A percentile compares a stretch with the other conserved stretches of the same genome.
Conservation (phyloP, 139 green algal genomes). For the Medakamo hakoo region DNA sequence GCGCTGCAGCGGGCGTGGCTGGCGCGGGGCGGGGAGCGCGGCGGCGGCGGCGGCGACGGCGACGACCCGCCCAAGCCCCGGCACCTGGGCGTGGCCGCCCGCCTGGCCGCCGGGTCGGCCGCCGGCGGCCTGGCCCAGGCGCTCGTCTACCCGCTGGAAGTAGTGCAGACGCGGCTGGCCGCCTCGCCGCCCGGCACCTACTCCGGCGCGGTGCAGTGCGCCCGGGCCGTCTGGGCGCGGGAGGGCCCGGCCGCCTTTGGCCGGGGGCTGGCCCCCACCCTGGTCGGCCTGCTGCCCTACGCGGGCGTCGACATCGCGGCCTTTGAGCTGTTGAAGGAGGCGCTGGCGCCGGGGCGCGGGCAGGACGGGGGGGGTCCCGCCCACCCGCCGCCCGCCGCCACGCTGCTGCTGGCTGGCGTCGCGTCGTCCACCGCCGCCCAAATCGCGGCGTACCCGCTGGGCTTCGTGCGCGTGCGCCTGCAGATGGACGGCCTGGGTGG, state of each 20-base stretch:
- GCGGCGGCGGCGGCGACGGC: background rate
- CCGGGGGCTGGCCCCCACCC: slow-evolving; percentile 3
- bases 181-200: slow-evolving; percentile 8
- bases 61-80: background rate
- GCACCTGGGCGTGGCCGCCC: background rate
- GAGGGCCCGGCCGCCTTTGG: slow-evolving; percentile 6
- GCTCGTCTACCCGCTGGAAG: slow-evolving; percentile 22
- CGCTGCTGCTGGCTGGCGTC: slow-evolving; percentile 1
- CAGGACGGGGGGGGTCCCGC: background rate
- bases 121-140: slow-evolving; percentile 18
- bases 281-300: slow-evolving; percentile 19
- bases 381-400: background rate
- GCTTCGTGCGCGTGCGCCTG: slow-evolving; percentile 14
- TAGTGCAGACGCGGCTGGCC: slow-evolving; percentile 13
- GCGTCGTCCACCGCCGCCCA: slow-evolving; percentile 5
- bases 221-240: background rate
- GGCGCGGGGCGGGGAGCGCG: no score
- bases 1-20: slow-evolving; percentile 26
- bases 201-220: slow-evolving; percentile 5
- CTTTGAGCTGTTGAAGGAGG: slow-evolving; percentile 8
- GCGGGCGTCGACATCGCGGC: slow-evolving; percentile 14
- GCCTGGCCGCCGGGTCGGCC: slow-evolving; percentile 16
- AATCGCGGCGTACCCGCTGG: slow-evolving; percentile 15
- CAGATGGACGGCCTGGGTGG: slow-evolving; percentile 10
- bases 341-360: background rate